Base-by-base conservation (phyloP, 495 filamentous ascomycete genomes). In the Trichoderma erinaceum region DNA sequence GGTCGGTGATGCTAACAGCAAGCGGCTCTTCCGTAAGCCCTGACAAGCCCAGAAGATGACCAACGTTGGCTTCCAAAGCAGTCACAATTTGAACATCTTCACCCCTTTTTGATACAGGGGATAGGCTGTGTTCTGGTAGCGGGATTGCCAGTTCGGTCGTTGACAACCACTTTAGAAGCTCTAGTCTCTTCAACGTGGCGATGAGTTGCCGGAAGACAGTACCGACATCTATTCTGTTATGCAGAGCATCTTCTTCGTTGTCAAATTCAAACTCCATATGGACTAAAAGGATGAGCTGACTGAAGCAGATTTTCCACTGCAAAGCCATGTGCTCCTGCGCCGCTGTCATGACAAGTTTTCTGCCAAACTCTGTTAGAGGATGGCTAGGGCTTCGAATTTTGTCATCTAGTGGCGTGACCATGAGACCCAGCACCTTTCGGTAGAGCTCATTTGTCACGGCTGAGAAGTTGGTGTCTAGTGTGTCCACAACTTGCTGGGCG, bases 251-350 rank as follows among this genome's bases (percentile, higher is more conserved):
- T 35, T 89, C 87, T 38, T 86, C 84, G 71, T 85, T 83, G 64
- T 93, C 86, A 41, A 89, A 83, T 70, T 94, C 93, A 56, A 86
- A 85, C 72, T 91, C 89, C 75, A 97, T 86, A 70, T 97, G 90
- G 21, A 93, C 82, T 13, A 95, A 82, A 5, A 97, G 79, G n/a
- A 93, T 80, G 2, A 97, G 75, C n/a, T 97, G 84, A 74, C 92
- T 89, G 63, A 92, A 87, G 18, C 96, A 85, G 18, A 93, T 81
- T 43, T 85, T 83, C 70, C 85, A 85, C 68, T 89, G 86, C 7
- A 89, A 74, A 63, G 87, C 80, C 29, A 92, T 85, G 15, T 88
- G 88, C 73, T 98, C 95, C 71, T 93, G 89, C 4, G 90, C 87
- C 25, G 89, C 89, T 38, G 85, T 87, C 11, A 96, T 83, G 12